A percentile compares a stretch with the other conserved stretches of the same genome.
These are phyloP conservation scores for Phialophora expanda DNA, from an alignment of 2,329 filamentous ascomycete genomes.

Conservation along the genomic window DNA sequence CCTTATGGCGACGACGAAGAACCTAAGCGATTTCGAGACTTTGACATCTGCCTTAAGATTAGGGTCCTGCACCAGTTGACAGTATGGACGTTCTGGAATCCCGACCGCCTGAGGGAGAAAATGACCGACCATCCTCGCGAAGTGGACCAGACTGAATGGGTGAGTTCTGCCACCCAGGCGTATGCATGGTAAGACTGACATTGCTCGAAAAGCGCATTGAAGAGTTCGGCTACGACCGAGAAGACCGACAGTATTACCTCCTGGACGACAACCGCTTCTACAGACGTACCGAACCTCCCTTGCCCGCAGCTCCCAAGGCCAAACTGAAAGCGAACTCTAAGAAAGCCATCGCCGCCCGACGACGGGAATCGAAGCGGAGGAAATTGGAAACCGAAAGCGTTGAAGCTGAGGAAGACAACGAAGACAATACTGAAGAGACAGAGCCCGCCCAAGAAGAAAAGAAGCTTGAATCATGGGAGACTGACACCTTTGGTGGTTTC, in stretches of 20 bases:
- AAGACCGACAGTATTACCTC: slow-evolving; percentile 86
- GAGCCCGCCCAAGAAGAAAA: slow-evolving; percentile 48
- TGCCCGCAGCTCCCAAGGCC: slow-evolving; percentile 58
- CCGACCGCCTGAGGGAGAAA: slow-evolving; percentile 82
- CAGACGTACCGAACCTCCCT: slow-evolving; percentile 76
- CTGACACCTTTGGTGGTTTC: slow-evolving; percentile 74
- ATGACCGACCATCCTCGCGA: slow-evolving; percentile 79
- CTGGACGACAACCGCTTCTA: slow-evolving; percentile 95
- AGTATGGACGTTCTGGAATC: slow-evolving; percentile 84
- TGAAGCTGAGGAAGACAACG: slow-evolving; percentile 52
- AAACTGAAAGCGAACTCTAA: slow-evolving; percentile 70
- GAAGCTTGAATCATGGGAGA: slow-evolving; percentile 46
- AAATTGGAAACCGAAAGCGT: slow-evolving; percentile 46
- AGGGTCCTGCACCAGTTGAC: slow-evolving; percentile 83
- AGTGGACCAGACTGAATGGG: slow-evolving; percentile 81
- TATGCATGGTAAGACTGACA: slow-evolving; percentile 15
- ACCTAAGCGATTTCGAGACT: slow-evolving; percentile 75
- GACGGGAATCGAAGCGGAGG: slow-evolving; percentile 74
- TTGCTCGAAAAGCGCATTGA: slow-evolving; percentile 49
- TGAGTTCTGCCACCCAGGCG: slow-evolving; percentile 51
- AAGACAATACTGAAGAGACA: slow-evolving; percentile 46
- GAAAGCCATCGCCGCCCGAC: slow-evolving; percentile 64
- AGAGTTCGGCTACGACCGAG: slow-evolving; percentile 76
- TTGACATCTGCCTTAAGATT: slow-evolving; percentile 82
- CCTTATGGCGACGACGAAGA: slow-evolving; percentile 81